phyloP scores from a whole-genome alignment of 2,329 filamentous ascomycete species.

The Venturia asperata region DNA sequence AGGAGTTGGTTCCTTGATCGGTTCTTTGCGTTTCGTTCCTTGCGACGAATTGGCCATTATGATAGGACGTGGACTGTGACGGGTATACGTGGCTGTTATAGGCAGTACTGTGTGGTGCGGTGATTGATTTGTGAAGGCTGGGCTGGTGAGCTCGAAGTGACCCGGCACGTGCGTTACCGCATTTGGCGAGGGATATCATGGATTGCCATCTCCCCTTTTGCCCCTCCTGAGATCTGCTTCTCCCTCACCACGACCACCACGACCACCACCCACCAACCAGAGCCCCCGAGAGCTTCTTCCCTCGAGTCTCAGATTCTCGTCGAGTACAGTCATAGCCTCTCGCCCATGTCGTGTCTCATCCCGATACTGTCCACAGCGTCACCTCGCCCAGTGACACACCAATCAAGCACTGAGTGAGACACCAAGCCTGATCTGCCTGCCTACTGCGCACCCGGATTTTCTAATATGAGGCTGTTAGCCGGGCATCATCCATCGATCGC shows the following conservation, averaged over 20 bases:
- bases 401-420: neutral
- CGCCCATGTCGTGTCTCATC: too few relatives aligned
- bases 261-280: too few relatives aligned
- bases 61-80: neutral
- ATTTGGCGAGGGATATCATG: neutral
- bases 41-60: conserved; percentile 1
- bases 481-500: neutral
- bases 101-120: neutral
- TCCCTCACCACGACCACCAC: too few relatives aligned
- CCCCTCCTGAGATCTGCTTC: neutral
- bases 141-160: neutral
- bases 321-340: too few relatives aligned
- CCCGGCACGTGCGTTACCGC: neutral
- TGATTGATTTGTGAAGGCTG: neutral
- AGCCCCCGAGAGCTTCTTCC: too few relatives aligned
- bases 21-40: conserved; percentile 11
- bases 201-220: neutral
- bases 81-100: neutral
- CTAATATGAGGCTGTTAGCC: neutral
- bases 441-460: neutral
- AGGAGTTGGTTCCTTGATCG: conserved; percentile 17
- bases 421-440: neutral
- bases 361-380: neutral
- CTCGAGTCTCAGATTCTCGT: too few relatives aligned
- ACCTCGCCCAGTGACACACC: neutral